Percentiles rank a stretch among this genome's conserved stretches.
Conservation (phyloP, 192 early-diverging fungal genomes). For the Umbelopsis ramanniana region DNA sequence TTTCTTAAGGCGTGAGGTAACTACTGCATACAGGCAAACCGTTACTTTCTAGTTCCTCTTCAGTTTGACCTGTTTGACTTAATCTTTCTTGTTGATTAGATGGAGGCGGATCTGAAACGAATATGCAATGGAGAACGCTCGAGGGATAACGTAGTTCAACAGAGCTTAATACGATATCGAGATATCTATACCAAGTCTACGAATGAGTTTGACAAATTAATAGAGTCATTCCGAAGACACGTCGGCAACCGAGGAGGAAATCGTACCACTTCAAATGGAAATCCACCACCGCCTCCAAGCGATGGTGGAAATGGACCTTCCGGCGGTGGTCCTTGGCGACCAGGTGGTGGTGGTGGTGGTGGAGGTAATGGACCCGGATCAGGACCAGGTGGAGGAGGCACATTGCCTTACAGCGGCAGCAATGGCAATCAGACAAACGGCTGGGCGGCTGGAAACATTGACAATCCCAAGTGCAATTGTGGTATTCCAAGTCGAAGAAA, state of each 20-base stretch:
- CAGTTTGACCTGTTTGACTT: background rate
- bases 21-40: background rate
- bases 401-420: slow-evolving; percentile 1
- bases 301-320: slow-evolving; percentile 1
- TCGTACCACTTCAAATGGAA: background rate
- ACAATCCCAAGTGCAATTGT: background rate
- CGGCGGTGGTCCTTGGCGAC: slow-evolving; percentile 1
- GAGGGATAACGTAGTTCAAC: slow-evolving; percentile 69
- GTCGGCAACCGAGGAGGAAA: background rate
- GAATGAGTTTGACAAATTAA: slow-evolving; percentile 52
- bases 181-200: slow-evolving; percentile 66
- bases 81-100: slow-evolving; percentile 44
- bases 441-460: slow-evolving; percentile 11
- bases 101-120: slow-evolving; percentile 77
- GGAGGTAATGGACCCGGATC: slow-evolving; percentile 18
- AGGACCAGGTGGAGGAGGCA: background rate
- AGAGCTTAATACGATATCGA: slow-evolving; percentile 71
- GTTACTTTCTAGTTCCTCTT: too few species aligned
- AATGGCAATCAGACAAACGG: background rate
- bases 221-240: slow-evolving; percentile 44
- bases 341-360: slow-evolving; percentile 10
- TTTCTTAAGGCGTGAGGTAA: slow-evolving; percentile 77
- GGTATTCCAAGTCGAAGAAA: background rate
- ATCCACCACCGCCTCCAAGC: background rate
- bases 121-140: slow-evolving; percentile 73